Evolutionary conservation across 352 stramenopile genomes (phyloP), one percentile per base, ranked within the genome.

Genomic region (Ophiocytium majus): DNA sequence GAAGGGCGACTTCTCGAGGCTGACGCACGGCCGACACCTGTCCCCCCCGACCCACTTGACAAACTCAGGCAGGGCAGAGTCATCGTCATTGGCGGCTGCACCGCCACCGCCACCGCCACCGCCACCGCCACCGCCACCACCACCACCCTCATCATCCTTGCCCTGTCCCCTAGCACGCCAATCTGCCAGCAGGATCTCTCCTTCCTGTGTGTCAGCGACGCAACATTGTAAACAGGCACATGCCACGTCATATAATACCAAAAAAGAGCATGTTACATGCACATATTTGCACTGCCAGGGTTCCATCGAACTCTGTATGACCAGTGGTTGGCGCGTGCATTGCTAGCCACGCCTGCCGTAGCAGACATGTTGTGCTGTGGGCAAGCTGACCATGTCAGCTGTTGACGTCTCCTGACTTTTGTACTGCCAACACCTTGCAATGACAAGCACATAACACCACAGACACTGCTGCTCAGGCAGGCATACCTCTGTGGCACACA

Each of bases 41-140:
- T 97, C 94, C 83, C 90, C 90, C 50, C 90, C 93, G 35, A 96
- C 85, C 95, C 94, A 97, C 83, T 96, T 92, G 9, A 98, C 94
- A 87, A 97, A 96, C 85, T 97, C 93, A 64, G 95, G 91, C 19
- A 81, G 36, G 32, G 75, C 75, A 57, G 1, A 9, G 50, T 81
- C 75, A 5, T 82, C 87, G 14, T 82, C 89, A 32, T 84, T 82
- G 14, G 1, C 34, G 9, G 28, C 35, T 10, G n/a, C 63, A 57
- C 63, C 10, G 5, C 37, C 76, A 80, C 57, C 83, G 31, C 75
- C 83, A n/a, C 83, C 80, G n/a, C 76, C 83, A 32, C 86, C 82
- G n/a, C 79, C 82, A 10, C 75, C 57, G 23, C 50, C 79, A 19
- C 50, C 43, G 0, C 28, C 50, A 0, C 63, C 76, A 34, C 79